Base-by-base conservation (phyloP, 257 asterid genomes). In the Solanum virginianum region DNA sequence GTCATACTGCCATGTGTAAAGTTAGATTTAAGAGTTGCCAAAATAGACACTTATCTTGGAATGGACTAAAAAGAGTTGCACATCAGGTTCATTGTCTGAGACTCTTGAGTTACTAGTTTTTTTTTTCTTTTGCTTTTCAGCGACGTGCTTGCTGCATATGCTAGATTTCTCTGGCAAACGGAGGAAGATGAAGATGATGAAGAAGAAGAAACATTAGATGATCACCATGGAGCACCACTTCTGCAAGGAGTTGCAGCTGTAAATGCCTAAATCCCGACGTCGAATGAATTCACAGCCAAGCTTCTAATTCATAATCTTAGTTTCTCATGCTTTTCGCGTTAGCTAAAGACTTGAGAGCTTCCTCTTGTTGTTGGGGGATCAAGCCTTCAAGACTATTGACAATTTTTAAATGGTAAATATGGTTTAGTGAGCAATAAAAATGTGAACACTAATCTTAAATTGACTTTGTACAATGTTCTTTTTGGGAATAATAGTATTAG, bases 131-230 rank as follows among this genome's bases (percentile, higher is more conserved):
- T 75, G 65, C 62, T 86, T 88, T 88, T 80, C 98, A 96, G 98
- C 89, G 56, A 88, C 18, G 93, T 93, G 84, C 94, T 95, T 54
- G 99, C 92, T 12, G 94, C 98, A 59, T 92, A 92, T 86, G 97
- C 99, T 13, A 92, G 91, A 70, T 94, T 95, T 90, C 95, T 95
- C 36, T 96, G 99, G 99, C 97, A 95, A 82, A 81, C 83, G 0
- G 95, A 90, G 51, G 94, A 85, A 5, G 95, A 91, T 41, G 85
- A 68, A 51, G 86, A 59, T 18, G 81, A 11, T 62, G 49, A n/a
- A 51, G 83, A 79, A 85, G 86, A 86, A 10, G 83, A 88, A 18
- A 79, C 49, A 10, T 53, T 26, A 10, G 82, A 26, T 3, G 3
- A 16, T 53, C 45, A 2, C 47, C 45, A 51, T 59, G 82, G 69